Base-by-base conservation (phyloP, 2,329 filamentous ascomycete species). In the Verticillium tricorpus region DNA sequence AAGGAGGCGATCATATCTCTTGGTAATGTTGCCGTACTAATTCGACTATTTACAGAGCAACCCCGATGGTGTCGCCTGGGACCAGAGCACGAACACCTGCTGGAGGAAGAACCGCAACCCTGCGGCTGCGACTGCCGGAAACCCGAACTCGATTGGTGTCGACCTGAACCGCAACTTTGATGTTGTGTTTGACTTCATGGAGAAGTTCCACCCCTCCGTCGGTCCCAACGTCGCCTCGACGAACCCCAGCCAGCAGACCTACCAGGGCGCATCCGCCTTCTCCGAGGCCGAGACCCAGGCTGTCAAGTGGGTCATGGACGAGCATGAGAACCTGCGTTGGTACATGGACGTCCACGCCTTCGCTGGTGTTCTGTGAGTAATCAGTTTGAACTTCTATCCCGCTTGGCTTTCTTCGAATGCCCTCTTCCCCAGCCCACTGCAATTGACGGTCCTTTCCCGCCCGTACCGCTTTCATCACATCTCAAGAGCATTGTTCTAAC, bases 141-240 rank as follows among this genome's bases (percentile, higher is more conserved):
- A 70, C 50, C 67, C 67, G 3, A 55, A 63, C 31, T 71, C 72
- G 9, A 62, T 81, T 19, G 82, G 82, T 31, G 74, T 85, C 40
- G 83, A 85, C 66, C 72, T 85, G 60, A 85, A 85, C 72, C 78
- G 82, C 59, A 85, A 85, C 73, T 85, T 85, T 64, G 82, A 85
- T 69, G 83, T 84, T 70, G 69, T 85, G 5, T 87, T 83, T 79
- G 79, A 87, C 71, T 83, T 80, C 68, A 71, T 68, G 37, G 71
- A 73, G 59, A 70, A 76, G 55, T 85, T 83, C 70, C 74, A 74
- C 28, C 65, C 72, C 0, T 67, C 64, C 3, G 80, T 80, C 37
- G 70, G 74, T 34, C 67, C 73, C 8, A 70, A 70, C 40, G 74
- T 76, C 4, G 77, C 80, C 2, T 81, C 79, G 6, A 74, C 71